These are phyloP conservation scores for Plasmodium falciparum DNA, from an alignment of 169 alveolate genomes.

Conservation along the genomic window DNA sequence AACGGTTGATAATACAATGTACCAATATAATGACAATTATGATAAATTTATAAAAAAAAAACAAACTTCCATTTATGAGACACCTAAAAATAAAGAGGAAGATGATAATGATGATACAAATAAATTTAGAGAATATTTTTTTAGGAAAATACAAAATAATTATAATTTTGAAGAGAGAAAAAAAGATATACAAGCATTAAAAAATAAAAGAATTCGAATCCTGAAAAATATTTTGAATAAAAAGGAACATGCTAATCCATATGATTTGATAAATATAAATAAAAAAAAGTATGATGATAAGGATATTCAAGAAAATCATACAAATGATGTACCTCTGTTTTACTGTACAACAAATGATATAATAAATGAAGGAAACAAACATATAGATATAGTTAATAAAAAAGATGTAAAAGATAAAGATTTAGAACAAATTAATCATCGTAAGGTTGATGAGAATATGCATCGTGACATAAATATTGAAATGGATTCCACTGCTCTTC, in stretches of 20 bases:
- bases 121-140: slow-evolving; percentile 3
- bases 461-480: neutral
- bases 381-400: neutral
- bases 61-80: too few relatives aligned
- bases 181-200: slow-evolving; percentile 26
- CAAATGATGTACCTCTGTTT: neutral
- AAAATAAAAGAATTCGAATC: slow-evolving; percentile 42
- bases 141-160: slow-evolving; percentile 17
- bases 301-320: slow-evolving; percentile 1
- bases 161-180: slow-evolving; percentile 30
- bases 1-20: too few relatives aligned
- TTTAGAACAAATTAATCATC: neutral
- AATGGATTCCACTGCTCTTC: neutral
- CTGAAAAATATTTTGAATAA: slow-evolving; percentile 33
- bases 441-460: neutral
- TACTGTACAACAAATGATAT: neutral
- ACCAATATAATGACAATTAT: too few relatives aligned
- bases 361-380: neutral
- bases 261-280: slow-evolving; percentile 24
- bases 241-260: slow-evolving; percentile 32
- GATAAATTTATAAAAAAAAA: too few relatives aligned
- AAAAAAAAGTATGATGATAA: neutral
- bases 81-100: neutral
- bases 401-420: too few relatives aligned
- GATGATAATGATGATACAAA: neutral